Conservation (phyloP, 1,139 yeast species). For the Tardiomyces blankii region DNA sequence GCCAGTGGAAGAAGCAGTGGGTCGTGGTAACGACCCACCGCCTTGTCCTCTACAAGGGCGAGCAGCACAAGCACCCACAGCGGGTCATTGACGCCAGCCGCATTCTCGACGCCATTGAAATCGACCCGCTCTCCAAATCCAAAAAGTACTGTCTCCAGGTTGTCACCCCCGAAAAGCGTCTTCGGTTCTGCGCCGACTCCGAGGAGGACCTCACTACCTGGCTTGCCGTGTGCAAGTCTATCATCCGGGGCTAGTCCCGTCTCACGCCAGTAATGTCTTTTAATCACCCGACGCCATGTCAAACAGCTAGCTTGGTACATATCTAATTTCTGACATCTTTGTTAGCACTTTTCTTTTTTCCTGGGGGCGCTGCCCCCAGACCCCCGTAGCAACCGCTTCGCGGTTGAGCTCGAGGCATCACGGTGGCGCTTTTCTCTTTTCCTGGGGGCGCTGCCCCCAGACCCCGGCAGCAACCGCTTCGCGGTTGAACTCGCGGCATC, state of each 20-base stretch:
- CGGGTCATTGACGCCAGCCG: slow-evolving; percentile 30
- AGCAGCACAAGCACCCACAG: slow-evolving; percentile 15
- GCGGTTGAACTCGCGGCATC: too few species aligned
- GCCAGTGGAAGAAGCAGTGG: slow-evolving; percentile 39
- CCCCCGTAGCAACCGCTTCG: too few species aligned
- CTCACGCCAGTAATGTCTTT: too few species aligned
- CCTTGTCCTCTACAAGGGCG: slow-evolving; percentile 33
- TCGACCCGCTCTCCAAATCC: slow-evolving; percentile 37
- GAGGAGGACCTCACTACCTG: slow-evolving; percentile 42
- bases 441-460: too few species aligned
- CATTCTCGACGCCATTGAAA: slow-evolving; percentile 42
- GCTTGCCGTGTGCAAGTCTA: slow-evolving; percentile 35
- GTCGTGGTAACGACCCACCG: slow-evolving; percentile 34
- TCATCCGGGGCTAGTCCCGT: background rate
- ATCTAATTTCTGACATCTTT: too few species aligned
- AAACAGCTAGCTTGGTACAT: too few species aligned
- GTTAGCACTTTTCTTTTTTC: too few species aligned
- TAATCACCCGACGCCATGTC: too few species aligned
- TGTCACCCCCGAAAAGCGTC: slow-evolving; percentile 37
- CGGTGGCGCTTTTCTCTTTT: too few species aligned
- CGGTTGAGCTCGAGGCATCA: too few species aligned
- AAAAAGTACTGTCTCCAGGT: slow-evolving; percentile 38
- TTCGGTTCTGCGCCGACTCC: slow-evolving; percentile 34
- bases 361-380: too few species aligned
- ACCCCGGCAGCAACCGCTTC: too few species aligned